Evolutionary conservation across 2,329 filamentous ascomycete species (phyloP), one percentile per base, ranked within the genome.

Genomic region (Trichoderma pleuroti): DNA sequence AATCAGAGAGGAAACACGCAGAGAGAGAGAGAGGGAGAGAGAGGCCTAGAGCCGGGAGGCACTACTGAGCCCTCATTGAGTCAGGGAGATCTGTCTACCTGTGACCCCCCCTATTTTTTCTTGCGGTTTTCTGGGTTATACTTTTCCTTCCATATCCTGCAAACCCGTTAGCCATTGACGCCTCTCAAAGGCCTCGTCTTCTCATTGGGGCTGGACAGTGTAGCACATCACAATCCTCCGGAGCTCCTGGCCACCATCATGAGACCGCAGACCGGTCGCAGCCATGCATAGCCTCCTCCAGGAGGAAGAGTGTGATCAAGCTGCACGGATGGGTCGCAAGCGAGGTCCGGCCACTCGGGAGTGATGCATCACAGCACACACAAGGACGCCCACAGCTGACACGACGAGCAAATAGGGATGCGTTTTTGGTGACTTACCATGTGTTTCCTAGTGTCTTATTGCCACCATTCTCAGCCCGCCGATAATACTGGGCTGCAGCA

Each of bases 81-180:
- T 56, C 24, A 49, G 52, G 34, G 24, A 54, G 52, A 59, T 70
- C 46, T 52, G 60, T 61, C 49, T 57, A 49, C 32, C 52, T 59
- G 49, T 59, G 21, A 18, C 26, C 16, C 54, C 11, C 28, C 28
- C 21, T 68, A 71, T 42, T 77, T 76, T 75, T 78, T 85, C 83
- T 78, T 86, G 82, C 79, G 82, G 65, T 76, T 76, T 30, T 76
- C 76, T 70, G 86, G 85, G 76, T 87, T 87, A 83, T 98, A 98
- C 83, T 98, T 98, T 73, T 97, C 94, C 81, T 98, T 98, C 93
- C 95, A 98, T 78, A 98, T 98, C 94, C 93, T 97, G 54, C 56
- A 16, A 46, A 39, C 2, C 8, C 34, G 66, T 70, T 46, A 71
- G 65, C 68, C 30, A 36, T 61, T 52, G 56, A 21, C 30, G 16